Conservation (phyloP, 202 grass and related monocot species). For the Elaeis oleifera region DNA sequence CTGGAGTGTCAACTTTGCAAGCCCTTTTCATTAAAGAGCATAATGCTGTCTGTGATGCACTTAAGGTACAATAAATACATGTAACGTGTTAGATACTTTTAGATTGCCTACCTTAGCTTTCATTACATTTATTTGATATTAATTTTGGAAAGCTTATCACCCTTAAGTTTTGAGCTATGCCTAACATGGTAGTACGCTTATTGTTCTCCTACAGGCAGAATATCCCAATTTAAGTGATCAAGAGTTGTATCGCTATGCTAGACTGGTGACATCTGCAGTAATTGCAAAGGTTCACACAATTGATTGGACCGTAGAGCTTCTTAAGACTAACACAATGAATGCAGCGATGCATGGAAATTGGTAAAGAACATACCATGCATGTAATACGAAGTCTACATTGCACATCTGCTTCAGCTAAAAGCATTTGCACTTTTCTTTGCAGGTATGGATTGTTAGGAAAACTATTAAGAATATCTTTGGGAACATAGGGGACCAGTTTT, state of each 20-base stretch:
- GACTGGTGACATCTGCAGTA: constrained; percentile 48
- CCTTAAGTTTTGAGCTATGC: no score
- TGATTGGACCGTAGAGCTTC: constrained; percentile 60
- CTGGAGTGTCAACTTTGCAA: constrained; percentile 45
- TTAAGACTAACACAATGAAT: constrained; percentile 46
- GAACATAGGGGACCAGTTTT: constrained; percentile 33
- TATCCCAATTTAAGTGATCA: constrained; percentile 32
- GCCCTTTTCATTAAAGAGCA: constrained; percentile 51
- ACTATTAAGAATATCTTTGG: constrained; percentile 48
- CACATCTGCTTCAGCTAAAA: background rate
- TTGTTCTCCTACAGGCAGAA: constrained; percentile 28
- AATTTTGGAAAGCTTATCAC: no score
- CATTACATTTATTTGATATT: no score
- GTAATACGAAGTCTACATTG: no score
- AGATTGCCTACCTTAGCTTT: background rate
- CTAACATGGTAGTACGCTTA: no score
- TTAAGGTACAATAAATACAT: constrained; percentile 24
- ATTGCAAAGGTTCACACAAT: constrained; percentile 62
- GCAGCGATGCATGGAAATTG: constrained; percentile 42
- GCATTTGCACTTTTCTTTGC: constrained; percentile 8
- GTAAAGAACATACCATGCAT: constrained; percentile 22
- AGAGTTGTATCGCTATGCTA: constrained; percentile 38
- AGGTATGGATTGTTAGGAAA: constrained; percentile 58
- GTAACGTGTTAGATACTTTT: background rate
- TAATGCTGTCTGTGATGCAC: constrained; percentile 49